Base-by-base conservation (phyloP, 2,329 filamentous ascomycete genomes). In the Colletotrichum sp. region DNA sequence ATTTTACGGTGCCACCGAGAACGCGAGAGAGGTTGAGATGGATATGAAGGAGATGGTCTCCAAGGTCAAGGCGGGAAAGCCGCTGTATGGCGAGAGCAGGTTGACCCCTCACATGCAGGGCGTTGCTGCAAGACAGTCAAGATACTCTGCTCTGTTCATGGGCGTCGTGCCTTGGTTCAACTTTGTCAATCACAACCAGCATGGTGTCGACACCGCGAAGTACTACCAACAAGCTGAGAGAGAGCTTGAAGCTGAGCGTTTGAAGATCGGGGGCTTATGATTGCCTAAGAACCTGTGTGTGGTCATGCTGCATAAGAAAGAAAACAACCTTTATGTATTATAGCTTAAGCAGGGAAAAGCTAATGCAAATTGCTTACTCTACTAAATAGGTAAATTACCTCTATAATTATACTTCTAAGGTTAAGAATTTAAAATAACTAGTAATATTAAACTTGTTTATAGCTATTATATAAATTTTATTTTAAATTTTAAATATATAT, bases 41-140 rank as follows among this genome's bases (percentile, higher is more conserved):
- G 97, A 99, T 84, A 99, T 99, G 96, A 92, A 92, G 79, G 97
- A 99, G 87, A 99, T 99, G 97, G 96, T 98, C 48, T 92, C 93
- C 85, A 98, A 96, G 87, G 96, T 99, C 84, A 99, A 99, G 91
- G 92, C 91, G 75, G 96, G 96, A 79, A 91, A 98, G 88, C 91
- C 97, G 43, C 89, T 99, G 65, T 99, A 99, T 86, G 97, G 97
- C 82, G 92, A 91, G 81, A 95, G 93, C 81, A 87, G 88, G 69
- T 87, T 98, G 81, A 94, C 93, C 74, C 93, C 96, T 78, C 95
- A 98, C 86, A 94, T 98, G 89, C 97, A 99, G 87, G 97, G 96
- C 76, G 94, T 98, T 52, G 96, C 97, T 68, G 93, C 95, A 75
- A 91, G 97, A 80, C 98, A 99, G 88, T 98, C 96, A 82, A 91